Evolutionary conservation across 257 asterid genomes (phyloP).

Genomic region (Solanum clarkiae): DNA sequence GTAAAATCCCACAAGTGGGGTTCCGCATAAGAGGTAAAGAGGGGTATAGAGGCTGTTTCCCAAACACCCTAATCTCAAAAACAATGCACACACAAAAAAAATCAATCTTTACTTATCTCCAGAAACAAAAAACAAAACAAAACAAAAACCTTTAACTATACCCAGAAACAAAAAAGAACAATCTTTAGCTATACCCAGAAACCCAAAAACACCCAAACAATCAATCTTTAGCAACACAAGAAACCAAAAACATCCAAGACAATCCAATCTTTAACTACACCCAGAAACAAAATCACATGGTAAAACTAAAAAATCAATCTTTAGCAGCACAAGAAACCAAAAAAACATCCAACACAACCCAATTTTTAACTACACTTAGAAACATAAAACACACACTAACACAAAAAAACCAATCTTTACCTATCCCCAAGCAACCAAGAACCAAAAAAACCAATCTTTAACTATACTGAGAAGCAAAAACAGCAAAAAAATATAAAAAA

Average conservation of each 20-base stretch:
- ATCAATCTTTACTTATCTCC: background rate
- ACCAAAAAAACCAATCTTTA: background rate
- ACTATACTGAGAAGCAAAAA: background rate
- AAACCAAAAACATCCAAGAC: background rate
- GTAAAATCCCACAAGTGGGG: too few relatives aligned
- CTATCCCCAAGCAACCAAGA: background rate
- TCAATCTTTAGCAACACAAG: background rate
- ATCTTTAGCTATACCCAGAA: background rate
- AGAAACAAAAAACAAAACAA: background rate
- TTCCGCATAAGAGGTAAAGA: too few relatives aligned
- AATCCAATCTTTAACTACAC: background rate
- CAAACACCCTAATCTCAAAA: too few relatives aligned
- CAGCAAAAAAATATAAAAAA: background rate
- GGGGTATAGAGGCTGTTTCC: too few relatives aligned
- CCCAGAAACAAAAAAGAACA: background rate
- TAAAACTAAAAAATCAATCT: background rate
- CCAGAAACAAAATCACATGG: background rate
- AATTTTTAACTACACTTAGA: background rate
- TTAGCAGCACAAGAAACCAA: background rate
- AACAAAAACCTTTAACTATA: background rate
- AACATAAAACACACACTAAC: background rate
- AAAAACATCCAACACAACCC: background rate
- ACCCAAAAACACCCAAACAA: background rate
- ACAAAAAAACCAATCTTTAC: background rate
- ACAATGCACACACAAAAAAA: background rate